Evolutionary conservation across 306 rosid genomes (phyloP).

Genomic region (Hippophae rhamnoides): DNA sequence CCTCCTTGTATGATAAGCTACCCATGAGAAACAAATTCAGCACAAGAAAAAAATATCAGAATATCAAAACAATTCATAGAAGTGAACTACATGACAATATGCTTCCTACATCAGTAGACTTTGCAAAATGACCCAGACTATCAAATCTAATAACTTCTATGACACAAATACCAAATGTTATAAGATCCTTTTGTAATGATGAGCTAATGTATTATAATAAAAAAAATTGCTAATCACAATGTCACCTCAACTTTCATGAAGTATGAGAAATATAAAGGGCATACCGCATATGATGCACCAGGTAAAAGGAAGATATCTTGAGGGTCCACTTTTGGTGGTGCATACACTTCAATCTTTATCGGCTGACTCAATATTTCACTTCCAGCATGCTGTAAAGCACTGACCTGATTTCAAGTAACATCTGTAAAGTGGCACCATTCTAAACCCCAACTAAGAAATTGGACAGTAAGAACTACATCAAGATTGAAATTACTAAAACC

Average conservation of each 20-base stretch:
- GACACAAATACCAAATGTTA: background rate
- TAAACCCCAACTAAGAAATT: conserved; percentile 19
- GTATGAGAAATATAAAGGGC: conserved; percentile 16
- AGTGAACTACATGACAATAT: background rate
- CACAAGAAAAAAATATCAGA: background rate
- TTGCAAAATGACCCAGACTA: background rate
- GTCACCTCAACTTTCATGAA: conserved; percentile 9
- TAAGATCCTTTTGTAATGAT: background rate
- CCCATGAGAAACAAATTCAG: background rate
- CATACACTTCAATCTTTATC: conserved; percentile 82
- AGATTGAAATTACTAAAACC: conserved; percentile 7
- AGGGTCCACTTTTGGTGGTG: conserved; percentile 67
- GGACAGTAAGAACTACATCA: conserved; percentile 9
- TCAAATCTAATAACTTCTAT: too few species aligned
- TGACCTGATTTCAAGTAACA: conserved; percentile 56
- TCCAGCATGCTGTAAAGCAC: conserved; percentile 56
- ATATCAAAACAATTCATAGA: background rate
- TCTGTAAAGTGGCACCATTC: conserved; percentile 14
- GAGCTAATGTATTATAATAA: conserved; percentile 1
- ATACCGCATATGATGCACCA: conserved; percentile 78
- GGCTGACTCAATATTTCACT: conserved; percentile 52
- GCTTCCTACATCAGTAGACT: conserved; percentile 1
- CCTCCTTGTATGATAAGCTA: conserved; percentile 81
- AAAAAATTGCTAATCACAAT: conserved; percentile 7
- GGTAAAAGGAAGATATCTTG: conserved; percentile 65